Evolutionary conservation across 306 rosid species (phyloP).

Genomic region (Delonix regia): DNA sequence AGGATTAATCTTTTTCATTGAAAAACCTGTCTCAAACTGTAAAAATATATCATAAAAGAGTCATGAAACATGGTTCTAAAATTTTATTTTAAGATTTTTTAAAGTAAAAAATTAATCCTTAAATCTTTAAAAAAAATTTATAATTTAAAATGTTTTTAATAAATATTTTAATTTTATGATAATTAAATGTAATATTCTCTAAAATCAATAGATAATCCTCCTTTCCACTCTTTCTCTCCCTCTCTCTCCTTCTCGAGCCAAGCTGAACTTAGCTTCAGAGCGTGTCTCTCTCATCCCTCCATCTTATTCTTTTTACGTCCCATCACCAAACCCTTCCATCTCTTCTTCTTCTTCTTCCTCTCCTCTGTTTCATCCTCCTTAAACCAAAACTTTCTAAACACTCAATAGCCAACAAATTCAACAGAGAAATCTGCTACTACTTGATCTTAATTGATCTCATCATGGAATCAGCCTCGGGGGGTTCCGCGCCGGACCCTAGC

Average conservation of each 20-base stretch:
- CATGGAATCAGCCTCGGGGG: slow-evolving; percentile 76
- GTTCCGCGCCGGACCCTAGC: slow-evolving; percentile 30
- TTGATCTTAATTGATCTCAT: slow-evolving; percentile 3
- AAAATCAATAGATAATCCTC: neutral
- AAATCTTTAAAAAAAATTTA: too few relatives aligned
- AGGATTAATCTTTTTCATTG: too few relatives aligned
- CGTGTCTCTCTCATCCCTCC: slow-evolving; percentile 63
- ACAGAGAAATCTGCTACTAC: neutral
- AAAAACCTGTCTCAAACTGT: too few relatives aligned
- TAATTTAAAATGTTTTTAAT: too few relatives aligned
- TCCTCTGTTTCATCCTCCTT: neutral
- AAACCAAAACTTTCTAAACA: neutral
- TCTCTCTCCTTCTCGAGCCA: neutral
- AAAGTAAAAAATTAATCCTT: too few relatives aligned
- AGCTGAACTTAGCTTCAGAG: slow-evolving; percentile 15
- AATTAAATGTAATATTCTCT: too few relatives aligned
- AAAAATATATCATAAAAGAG: too few relatives aligned
- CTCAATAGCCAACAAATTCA: neutral
- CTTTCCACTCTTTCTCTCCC: neutral
- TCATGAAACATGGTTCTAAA: too few relatives aligned
- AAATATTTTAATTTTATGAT: too few relatives aligned
- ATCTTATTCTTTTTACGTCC: slow-evolving; percentile 73
- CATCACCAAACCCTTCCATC: slow-evolving; percentile 49
- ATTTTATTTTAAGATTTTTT: too few relatives aligned
- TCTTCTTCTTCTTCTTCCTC: slow-evolving; percentile 21